Percentiles rank a stretch among this genome's conserved stretches.
phyloP scores from a whole-genome alignment of 768 basidiomycete genomes.

The Jaapia argillacea region DNA sequence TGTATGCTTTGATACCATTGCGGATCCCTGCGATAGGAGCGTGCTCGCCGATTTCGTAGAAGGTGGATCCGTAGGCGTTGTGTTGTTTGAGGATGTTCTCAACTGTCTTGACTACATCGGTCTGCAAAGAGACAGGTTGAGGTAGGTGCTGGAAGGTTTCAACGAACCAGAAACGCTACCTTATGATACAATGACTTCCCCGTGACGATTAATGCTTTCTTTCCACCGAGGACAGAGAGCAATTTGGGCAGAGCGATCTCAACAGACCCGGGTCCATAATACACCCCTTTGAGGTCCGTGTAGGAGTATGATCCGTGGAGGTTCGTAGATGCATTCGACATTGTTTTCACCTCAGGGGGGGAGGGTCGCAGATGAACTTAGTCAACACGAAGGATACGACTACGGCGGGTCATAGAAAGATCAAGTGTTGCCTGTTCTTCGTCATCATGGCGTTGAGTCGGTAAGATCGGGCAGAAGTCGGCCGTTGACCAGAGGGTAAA shows the following conservation, averaged over 20 bases:
- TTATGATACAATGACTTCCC: conserved; percentile 60
- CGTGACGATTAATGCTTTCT: conserved; percentile 63
- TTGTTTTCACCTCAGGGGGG: too few species aligned
- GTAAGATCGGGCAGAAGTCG: too few species aligned
- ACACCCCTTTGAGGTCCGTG: conserved; percentile 56
- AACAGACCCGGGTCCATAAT: conserved; percentile 65
- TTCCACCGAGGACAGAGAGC: conserved; percentile 39
- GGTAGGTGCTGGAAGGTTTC: background rate
- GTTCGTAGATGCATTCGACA: conserved; percentile 4
- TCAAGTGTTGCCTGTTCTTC: too few species aligned
- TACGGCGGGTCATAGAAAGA: too few species aligned
- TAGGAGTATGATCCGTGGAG: conserved; percentile 54
- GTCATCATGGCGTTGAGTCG: too few species aligned
- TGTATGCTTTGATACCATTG: conserved; percentile 44
- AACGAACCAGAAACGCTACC: conserved; percentile 22
- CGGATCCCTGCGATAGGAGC: conserved; percentile 58
- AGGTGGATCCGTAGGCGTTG: conserved; percentile 56
- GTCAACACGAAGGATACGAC: too few species aligned
- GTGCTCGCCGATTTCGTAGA: conserved; percentile 67
- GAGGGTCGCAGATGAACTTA: too few species aligned
- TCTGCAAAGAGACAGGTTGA: too few species aligned
- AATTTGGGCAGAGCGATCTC: conserved; percentile 55
- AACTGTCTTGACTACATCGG: conserved; percentile 47
- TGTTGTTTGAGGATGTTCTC: conserved; percentile 45
- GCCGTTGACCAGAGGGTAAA: background rate